Percentiles rank a stretch among this genome's conserved stretches.
phyloP scores from a whole-genome alignment of 116 monocot species.

The Trichopus zeylanicus region DNA sequence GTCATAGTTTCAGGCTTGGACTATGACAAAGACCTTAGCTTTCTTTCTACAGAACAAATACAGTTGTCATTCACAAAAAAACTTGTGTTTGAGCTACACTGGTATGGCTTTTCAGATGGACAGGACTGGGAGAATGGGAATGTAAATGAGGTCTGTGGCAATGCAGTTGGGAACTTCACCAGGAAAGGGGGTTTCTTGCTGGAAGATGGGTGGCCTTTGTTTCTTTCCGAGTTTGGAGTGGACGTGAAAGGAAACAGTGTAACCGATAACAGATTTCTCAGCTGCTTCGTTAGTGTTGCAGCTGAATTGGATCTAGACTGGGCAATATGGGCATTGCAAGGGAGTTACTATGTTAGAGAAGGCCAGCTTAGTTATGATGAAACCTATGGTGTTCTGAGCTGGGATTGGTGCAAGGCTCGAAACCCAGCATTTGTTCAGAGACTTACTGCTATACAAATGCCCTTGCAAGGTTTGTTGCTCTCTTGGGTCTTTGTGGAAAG shows the following conservation, averaged over 20 bases:
- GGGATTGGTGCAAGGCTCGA: constrained; percentile 34
- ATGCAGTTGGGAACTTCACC: constrained; percentile 5
- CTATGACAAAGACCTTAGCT: constrained; percentile 42
- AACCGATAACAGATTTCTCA: constrained; percentile 34
- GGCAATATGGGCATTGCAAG: constrained; percentile 50
- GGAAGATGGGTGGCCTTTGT: constrained; percentile 31
- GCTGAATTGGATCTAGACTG: constrained; percentile 51
- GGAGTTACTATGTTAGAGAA: constrained; percentile 44
- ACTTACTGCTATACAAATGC: constrained; percentile 42
- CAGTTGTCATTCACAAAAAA: constrained; percentile 23
- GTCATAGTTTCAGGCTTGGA: constrained; percentile 39
- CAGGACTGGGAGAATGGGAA: constrained; percentile 24
- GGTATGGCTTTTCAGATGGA: constrained; percentile 50
- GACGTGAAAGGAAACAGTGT: constrained; percentile 21
- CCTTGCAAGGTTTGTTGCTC: constrained; percentile 26
- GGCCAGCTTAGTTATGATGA: constrained; percentile 30
- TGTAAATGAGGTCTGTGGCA: constrained; percentile 33
- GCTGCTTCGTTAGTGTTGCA: constrained; percentile 31
- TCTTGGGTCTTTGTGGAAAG: no score
- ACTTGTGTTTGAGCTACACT: constrained; percentile 44
- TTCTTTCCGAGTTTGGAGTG: constrained; percentile 48
- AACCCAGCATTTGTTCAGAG: constrained; percentile 29
- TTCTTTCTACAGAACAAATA: constrained; percentile 11
- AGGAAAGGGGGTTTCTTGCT: constrained; percentile 22
- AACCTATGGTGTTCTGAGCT: constrained; percentile 35